Percentiles rank a stretch among this genome's conserved stretches.
Evolutionary conservation across 2,329 filamentous ascomycete genomes (phyloP).

Genomic region (Cladosporium sp.): DNA sequence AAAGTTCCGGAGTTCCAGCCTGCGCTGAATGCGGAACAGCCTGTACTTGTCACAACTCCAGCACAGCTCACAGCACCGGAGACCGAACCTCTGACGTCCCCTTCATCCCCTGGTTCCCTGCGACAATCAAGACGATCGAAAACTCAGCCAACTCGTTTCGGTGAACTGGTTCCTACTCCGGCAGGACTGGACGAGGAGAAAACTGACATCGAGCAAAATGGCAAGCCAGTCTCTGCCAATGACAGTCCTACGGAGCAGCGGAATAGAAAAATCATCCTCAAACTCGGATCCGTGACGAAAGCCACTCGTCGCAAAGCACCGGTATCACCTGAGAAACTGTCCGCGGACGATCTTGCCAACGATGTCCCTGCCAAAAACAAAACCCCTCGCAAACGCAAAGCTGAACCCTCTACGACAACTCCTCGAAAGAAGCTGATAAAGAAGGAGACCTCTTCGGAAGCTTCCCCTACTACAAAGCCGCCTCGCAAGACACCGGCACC

Average conservation of each 20-base stretch:
- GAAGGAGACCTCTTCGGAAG: neutral
- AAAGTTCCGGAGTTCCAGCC: too few species aligned
- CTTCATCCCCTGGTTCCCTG: neutral
- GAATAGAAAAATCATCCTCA: neutral
- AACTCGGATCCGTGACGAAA: neutral
- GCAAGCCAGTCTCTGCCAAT: neutral
- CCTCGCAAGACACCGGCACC: neutral
- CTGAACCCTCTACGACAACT: neutral
- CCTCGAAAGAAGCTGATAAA: neutral
- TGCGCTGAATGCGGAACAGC: too few species aligned
- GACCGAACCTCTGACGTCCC: too few species aligned
- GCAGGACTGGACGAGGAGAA: neutral
- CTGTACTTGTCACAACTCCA: too few species aligned
- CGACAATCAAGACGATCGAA: neutral
- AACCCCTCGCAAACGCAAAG: neutral
- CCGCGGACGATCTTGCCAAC: neutral
- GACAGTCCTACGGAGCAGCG: neutral
- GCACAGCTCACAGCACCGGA: too few species aligned
- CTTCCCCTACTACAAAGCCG: neutral
- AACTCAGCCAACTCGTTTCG: neutral
- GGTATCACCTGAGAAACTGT: neutral
- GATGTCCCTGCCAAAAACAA: neutral
- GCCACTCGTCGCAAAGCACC: neutral
- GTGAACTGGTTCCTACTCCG: neutral
- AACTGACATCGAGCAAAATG: too few species aligned